A percentile compares a stretch with the other conserved stretches of the same genome.
Conservation (phyloP, 1,284 basidiomycete genomes). For the Cutaneotrichosporon cyanovorans region DNA sequence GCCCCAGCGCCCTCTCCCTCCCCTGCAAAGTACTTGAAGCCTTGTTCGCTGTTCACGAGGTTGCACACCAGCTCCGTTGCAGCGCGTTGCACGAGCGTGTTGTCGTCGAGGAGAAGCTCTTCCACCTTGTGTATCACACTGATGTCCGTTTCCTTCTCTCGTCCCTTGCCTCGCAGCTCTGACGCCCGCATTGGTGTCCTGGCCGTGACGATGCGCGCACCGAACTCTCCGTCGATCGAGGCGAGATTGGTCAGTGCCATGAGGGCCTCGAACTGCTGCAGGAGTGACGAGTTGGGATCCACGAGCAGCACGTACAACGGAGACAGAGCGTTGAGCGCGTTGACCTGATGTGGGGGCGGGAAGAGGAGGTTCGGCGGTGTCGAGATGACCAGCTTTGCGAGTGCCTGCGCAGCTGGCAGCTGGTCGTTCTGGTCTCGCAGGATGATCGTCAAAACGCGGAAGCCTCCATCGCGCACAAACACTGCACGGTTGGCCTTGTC, state of each 20-base stretch:
- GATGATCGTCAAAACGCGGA: conserved; percentile 61
- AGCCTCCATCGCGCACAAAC: conserved; percentile 76
- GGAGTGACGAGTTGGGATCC: conserved; percentile 58
- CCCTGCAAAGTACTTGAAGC: conserved; percentile 53
- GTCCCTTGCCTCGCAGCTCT: not conserved
- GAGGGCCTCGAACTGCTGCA: conserved; percentile 84
- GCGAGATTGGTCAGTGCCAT: conserved; percentile 95
- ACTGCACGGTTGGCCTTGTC: conserved; percentile 67
- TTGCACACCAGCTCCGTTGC: conserved; percentile 92
- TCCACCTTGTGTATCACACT: conserved; percentile 58
- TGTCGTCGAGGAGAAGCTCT: conserved; percentile 74
- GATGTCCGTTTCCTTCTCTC: conserved; percentile 1
- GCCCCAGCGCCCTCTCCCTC: conserved; percentile 30
- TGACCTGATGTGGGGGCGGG: conserved; percentile 58
- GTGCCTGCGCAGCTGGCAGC: conserved; percentile 72
- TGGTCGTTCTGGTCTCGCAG: conserved; percentile 46
- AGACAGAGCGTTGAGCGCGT: conserved; percentile 68
- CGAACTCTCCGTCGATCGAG: conserved; percentile 62
- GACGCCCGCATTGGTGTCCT: conserved; percentile 19
- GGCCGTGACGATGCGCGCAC: conserved; percentile 52
- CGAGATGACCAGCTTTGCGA: conserved; percentile 89
- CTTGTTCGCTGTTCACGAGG: conserved; percentile 65
- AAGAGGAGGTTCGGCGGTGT: conserved; percentile 82
- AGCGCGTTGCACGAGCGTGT: conserved; percentile 72
- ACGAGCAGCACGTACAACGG: conserved; percentile 66